Percentiles rank a stretch among this genome's conserved stretches.
phyloP scores from a whole-genome alignment of 495 filamentous ascomycete genomes.

The Daldinia bambusicola region DNA sequence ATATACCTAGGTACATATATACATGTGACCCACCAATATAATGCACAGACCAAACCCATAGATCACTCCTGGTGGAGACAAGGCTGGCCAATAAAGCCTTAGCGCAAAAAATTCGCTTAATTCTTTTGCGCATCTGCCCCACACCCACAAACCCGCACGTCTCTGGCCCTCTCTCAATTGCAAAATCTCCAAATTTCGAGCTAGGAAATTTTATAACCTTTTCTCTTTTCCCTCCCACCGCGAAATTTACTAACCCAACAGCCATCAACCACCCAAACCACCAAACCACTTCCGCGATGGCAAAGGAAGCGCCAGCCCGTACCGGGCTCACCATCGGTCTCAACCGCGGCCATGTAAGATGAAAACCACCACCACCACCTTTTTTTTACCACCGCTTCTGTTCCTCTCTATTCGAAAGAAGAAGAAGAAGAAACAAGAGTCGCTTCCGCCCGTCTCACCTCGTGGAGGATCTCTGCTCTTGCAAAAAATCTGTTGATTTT shows the following conservation, averaged over 20 bases:
- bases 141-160: conserved; percentile 38
- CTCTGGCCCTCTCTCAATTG: conserved; percentile 16
- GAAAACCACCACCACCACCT: conserved; percentile 11
- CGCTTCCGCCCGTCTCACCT: conserved; percentile 63
- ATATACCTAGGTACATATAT: conserved; percentile 16
- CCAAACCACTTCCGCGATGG: conserved; percentile 47
- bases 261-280: conserved; percentile 37
- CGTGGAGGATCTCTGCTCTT: conserved; percentile 70
- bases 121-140: conserved; percentile 22
- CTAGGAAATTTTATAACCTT: conserved; percentile 24
- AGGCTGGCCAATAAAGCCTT: conserved; percentile 36
- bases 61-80: neutral
- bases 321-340: conserved; percentile 82
- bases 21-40: too few relatives aligned
- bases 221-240: conserved; percentile 27
- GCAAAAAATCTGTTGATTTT: conserved; percentile 16
- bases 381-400: neutral
- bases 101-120: conserved; percentile 35
- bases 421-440: conserved; percentile 36
- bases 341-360: conserved; percentile 87
- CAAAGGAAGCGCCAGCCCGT: conserved; percentile 63
- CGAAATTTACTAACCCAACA: conserved; percentile 47
- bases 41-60: conserved; percentile 1
- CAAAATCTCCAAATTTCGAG: conserved; percentile 36
- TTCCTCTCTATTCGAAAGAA: conserved; percentile 4